These are phyloP conservation scores for Emericellopsis terricola DNA, from an alignment of 495 filamentous ascomycete species.

Conservation along the genomic window DNA sequence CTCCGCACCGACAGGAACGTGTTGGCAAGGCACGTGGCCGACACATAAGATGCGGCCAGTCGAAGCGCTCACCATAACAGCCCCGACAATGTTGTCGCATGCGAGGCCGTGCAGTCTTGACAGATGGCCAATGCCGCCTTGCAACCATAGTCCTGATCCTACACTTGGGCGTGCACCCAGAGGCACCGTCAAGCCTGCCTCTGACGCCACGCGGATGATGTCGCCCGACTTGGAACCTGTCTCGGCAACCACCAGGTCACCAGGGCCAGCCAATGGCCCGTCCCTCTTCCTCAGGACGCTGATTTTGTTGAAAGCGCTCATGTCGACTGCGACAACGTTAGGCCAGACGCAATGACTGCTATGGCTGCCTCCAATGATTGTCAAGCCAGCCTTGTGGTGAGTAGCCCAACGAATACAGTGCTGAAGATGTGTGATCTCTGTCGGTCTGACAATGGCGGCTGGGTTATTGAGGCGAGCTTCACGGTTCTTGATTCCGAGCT, in stretches of 20 bases:
- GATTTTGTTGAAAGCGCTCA: constrained; percentile 36
- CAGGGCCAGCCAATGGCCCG: background rate
- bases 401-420: constrained; percentile 41
- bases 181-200: constrained; percentile 33
- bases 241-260: background rate
- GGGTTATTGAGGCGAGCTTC: constrained; percentile 29
- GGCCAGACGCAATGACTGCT: constrained; percentile 39
- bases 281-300: constrained; percentile 18
- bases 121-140: constrained; percentile 47
- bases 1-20: constrained; percentile 19
- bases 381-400: constrained; percentile 27
- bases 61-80: constrained; percentile 35
- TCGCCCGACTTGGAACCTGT: constrained; percentile 26
- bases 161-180: constrained; percentile 43
- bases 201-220: constrained; percentile 34
- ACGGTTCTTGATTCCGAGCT: constrained; percentile 38
- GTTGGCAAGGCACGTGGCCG: constrained; percentile 32
- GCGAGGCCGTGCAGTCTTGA: constrained; percentile 37
- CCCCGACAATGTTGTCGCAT: constrained; percentile 43
- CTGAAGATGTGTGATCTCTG: constrained; percentile 32
- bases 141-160: constrained; percentile 42
- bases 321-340: constrained; percentile 37
- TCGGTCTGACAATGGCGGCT: constrained; percentile 28
- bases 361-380: constrained; percentile 39
- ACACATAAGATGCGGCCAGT: constrained; percentile 29